Base-by-base conservation (phyloP, 1,284 basidiomycete species). In the Chondrostereum purpureum region DNA sequence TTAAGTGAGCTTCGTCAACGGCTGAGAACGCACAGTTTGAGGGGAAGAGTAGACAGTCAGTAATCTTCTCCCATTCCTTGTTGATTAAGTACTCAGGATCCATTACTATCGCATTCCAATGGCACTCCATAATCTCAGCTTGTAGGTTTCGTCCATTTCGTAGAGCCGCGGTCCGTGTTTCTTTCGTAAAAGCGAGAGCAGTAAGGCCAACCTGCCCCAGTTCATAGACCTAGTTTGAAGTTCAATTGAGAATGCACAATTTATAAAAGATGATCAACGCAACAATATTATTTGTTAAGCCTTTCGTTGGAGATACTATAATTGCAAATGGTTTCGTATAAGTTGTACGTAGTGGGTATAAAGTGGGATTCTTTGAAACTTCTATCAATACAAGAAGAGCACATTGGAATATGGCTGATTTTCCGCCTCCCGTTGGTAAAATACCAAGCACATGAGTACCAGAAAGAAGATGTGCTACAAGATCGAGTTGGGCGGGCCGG, bases 381-480 rank as follows among this genome's bases (percentile, higher is more conserved):
- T 50, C 46, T 13, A 37, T 38, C 10, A 36, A 45, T 8, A 44
- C 14, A 2, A 49, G 8, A 10, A 49, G 44, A 3, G 44, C 41
- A 5, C 41, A 41, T 8, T 33, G 35, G 38, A 52, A 53, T 2
- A 53, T 37, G 2, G 49, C 43, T 1, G 46, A 53, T 27, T 53
- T 50, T 17, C 51, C 49, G 61, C 67, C 31, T 62, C 68, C 48
- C 74, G 76, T 22, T 5, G 44, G 44, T 10, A 47, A 46, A 20
- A 42, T 23, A 23, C 16, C 16, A 12, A 51, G 20, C 1, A 51
- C 18, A 14, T 51, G 33, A 5, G 27, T 10, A 11, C 38, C 18
- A 22, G 48, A 43, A 13, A 51, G 50, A 24, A 51, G 19, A 0
- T 22, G 21, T 3, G 31, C 17, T 8, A 51, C 38, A 33, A 20